A percentile compares a stretch with the other conserved stretches of the same genome.
Conservation (phyloP, 805 yeast genomes). For the Saturnispora bothae region DNA sequence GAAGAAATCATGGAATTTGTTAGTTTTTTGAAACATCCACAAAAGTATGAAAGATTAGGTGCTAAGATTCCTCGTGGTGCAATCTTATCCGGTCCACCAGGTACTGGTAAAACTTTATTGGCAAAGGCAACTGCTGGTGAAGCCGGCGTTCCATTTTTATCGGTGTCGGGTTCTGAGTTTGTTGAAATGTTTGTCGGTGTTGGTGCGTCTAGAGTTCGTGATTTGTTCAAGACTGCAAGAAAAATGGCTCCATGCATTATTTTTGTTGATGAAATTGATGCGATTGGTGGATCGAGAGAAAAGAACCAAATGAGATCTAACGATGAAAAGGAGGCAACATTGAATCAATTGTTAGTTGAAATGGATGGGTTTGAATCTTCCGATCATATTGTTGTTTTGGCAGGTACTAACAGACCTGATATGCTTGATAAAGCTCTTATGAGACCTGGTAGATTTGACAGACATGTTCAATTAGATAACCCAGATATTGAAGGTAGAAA, state of each 20-base stretch:
- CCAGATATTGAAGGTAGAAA: slow-evolving; percentile 95
- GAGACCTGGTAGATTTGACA: slow-evolving; percentile 96
- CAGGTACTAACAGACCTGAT: slow-evolving; percentile 96
- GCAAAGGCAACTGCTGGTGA: slow-evolving; percentile 99
- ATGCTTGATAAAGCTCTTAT: slow-evolving; percentile 84
- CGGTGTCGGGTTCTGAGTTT: slow-evolving; percentile 95
- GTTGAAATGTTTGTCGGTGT: slow-evolving; percentile 99
- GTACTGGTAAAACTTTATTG: slow-evolving; percentile 94
- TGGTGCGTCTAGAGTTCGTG: slow-evolving; percentile 97
- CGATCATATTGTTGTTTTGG: slow-evolving; percentile 92
- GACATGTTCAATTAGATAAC: slow-evolving; percentile 83
- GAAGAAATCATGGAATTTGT: slow-evolving; percentile 98
- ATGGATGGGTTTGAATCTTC: slow-evolving; percentile 94
- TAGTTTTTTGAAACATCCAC: slow-evolving; percentile 80
- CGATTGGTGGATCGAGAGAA: slow-evolving; percentile 89
- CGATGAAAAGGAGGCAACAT: slow-evolving; percentile 94
- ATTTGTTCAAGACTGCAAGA: slow-evolving; percentile 83
- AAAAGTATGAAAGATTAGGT: slow-evolving; percentile 83
- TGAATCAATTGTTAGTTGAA: slow-evolving; percentile 91
- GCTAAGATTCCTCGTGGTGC: slow-evolving; percentile 99
- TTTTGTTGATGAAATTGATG: slow-evolving; percentile 98
- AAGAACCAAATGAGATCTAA: slow-evolving; percentile 65
- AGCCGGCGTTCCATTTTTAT: slow-evolving; percentile 93
- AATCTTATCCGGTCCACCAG: slow-evolving; percentile 95
- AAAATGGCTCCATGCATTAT: slow-evolving; percentile 90